phyloP scores from a whole-genome alignment of 495 filamentous ascomycete species.

The Jackrogersella minutella region DNA sequence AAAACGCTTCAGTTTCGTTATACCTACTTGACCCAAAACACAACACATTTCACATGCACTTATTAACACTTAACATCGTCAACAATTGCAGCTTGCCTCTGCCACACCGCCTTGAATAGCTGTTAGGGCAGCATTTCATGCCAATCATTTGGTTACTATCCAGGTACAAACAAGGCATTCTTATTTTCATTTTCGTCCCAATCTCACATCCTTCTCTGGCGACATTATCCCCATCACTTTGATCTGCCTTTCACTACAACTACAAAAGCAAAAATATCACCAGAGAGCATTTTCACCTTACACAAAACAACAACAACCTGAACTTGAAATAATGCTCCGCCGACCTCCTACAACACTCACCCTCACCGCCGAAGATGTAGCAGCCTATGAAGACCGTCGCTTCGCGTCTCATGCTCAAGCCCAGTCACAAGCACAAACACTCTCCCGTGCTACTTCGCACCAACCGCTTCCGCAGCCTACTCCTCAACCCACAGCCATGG shows the following conservation, averaged over 20 bases:
- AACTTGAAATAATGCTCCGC: conserved; percentile 71
- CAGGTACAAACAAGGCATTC: neutral
- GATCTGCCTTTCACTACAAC: neutral
- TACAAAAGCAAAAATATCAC: neutral
- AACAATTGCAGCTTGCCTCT: too few species aligned
- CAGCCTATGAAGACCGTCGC: conserved; percentile 73
- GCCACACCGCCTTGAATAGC: neutral
- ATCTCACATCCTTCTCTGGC: neutral
- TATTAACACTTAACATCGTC: neutral
- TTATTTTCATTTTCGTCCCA: neutral
- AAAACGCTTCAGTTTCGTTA: neutral
- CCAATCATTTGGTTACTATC: neutral
- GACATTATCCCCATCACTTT: neutral
- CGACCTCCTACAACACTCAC: conserved; percentile 79
- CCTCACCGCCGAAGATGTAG: conserved; percentile 79
- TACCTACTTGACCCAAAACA: too few species aligned
- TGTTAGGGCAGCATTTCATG: neutral
- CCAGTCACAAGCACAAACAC: conserved; percentile 35
- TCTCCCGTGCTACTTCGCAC: conserved; percentile 26
- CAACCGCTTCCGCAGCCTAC: conserved; percentile 16
- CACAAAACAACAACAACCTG: neutral
- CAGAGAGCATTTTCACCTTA: neutral
- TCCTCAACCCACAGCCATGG: conserved; percentile 39
- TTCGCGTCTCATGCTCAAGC: conserved; percentile 39
- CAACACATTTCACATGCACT: too few species aligned